Percentiles rank a stretch among this genome's conserved stretches.
These are phyloP conservation scores for Puccinia polysora DNA, from an alignment of 1,284 basidiomycete genomes.

Conservation along the genomic window DNA sequence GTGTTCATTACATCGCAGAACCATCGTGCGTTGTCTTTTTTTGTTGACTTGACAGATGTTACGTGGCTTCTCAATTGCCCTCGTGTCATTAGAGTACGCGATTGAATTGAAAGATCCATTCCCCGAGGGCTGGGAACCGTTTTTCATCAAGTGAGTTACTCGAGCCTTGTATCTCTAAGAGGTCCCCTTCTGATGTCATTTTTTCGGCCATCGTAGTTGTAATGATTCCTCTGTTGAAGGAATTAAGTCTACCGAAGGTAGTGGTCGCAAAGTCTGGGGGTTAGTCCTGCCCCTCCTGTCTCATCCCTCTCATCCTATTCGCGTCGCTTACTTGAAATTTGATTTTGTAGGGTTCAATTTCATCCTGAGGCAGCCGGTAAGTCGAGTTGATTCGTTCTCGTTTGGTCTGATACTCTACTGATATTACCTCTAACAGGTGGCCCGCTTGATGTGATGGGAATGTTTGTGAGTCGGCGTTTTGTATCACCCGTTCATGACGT, in stretches of 20 bases:
- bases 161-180: background rate
- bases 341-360: slow-evolving; percentile 30
- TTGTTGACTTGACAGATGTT: slow-evolving; percentile 33
- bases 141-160: slow-evolving; percentile 81
- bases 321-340: background rate
- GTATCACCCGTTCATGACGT: background rate
- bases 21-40: slow-evolving; percentile 47
- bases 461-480: slow-evolving; percentile 37
- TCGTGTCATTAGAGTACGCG: slow-evolving; percentile 71
- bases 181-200: slow-evolving; percentile 5
- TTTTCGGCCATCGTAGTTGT: slow-evolving; percentile 7
- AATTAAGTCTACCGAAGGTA: slow-evolving; percentile 81
- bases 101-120: slow-evolving; percentile 83
- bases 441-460: slow-evolving; percentile 42
- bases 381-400: background rate
- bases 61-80: slow-evolving; percentile 62
- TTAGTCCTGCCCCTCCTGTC: background rate
- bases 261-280: slow-evolving; percentile 85
- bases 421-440: slow-evolving; percentile 14
- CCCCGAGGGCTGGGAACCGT: slow-evolving; percentile 90
- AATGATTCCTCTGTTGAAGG: slow-evolving; percentile 86
- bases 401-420: background rate
- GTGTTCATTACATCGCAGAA: slow-evolving; percentile 82
- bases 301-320: background rate
- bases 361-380: slow-evolving; percentile 44